Percentiles rank a stretch among this genome's conserved stretches.
phyloP scores from a whole-genome alignment of 352 stramenopile species.

The Aphanomyces euteiches region DNA sequence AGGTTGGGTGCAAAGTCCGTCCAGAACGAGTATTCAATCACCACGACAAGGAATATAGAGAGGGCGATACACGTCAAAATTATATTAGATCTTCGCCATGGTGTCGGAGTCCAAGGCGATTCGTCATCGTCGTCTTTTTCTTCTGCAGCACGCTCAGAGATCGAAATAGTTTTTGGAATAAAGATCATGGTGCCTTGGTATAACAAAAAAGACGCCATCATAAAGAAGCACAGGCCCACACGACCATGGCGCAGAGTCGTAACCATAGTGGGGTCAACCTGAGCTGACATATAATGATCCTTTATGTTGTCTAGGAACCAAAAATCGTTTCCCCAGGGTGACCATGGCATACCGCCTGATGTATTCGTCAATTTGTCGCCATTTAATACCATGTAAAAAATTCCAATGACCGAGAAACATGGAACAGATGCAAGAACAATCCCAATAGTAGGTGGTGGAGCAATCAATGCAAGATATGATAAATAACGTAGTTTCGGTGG shows the following conservation, averaged over 20 bases:
- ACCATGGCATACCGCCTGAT: neutral
- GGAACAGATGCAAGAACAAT: slow-evolving; percentile 86
- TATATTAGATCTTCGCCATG: slow-evolving; percentile 95
- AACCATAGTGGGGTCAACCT: slow-evolving; percentile 74
- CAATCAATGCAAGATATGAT: slow-evolving; percentile 88
- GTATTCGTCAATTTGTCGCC: slow-evolving; percentile 36
- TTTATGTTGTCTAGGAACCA: slow-evolving; percentile 74
- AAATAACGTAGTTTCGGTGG: slow-evolving; percentile 91
- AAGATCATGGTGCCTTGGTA: slow-evolving; percentile 86
- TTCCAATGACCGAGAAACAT: slow-evolving; percentile 63
- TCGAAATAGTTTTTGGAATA: slow-evolving; percentile 85
- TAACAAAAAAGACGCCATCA: slow-evolving; percentile 86
- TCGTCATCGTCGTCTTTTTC: slow-evolving; percentile 73
- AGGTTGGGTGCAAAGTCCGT: slow-evolving; percentile 92
- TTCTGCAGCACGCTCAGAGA: slow-evolving; percentile 84
- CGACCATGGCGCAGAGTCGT: slow-evolving; percentile 73
- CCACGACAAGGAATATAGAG: slow-evolving; percentile 89
- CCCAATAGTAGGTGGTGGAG: slow-evolving; percentile 80
- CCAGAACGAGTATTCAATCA: slow-evolving; percentile 97
- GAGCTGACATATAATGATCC: slow-evolving; percentile 84
- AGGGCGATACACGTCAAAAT: slow-evolving; percentile 91
- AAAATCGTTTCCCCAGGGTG: slow-evolving; percentile 36
- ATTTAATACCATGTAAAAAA: slow-evolving; percentile 70
- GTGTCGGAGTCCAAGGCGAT: slow-evolving; percentile 84
- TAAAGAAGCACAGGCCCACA: slow-evolving; percentile 91